Conservation (phyloP, 1,139 yeast species). For the Suhomyces taliae region DNA sequence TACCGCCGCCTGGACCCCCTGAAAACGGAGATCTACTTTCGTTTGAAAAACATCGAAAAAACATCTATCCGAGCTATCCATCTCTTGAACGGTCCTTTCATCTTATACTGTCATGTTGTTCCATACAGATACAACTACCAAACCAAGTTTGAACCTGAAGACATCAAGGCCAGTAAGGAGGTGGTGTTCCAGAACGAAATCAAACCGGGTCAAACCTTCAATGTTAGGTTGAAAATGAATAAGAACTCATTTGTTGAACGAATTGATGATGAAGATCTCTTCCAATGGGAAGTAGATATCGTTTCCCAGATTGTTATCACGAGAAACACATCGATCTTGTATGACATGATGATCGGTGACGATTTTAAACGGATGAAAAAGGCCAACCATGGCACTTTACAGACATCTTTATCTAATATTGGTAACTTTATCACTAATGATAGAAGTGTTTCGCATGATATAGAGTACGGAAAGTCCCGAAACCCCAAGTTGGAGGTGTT, state of each 20-base stretch:
- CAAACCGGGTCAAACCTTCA: constrained; percentile 64
- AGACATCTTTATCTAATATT: constrained; percentile 19
- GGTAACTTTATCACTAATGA: constrained; percentile 5
- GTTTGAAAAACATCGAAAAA: constrained; percentile 52
- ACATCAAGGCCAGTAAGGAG: constrained; percentile 26
- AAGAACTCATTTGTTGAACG: constrained; percentile 38
- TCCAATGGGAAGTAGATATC: constrained; percentile 24
- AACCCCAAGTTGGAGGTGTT: constrained; percentile 15
- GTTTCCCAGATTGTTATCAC: constrained; percentile 25
- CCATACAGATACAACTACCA: constrained; percentile 49
- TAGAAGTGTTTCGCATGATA: not conserved
- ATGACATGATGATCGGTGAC: constrained; percentile 26
- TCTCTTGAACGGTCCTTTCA: constrained; percentile 58
- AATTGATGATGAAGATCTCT: constrained; percentile 12
- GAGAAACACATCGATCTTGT: constrained; percentile 17
- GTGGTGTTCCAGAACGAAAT: constrained; percentile 43
- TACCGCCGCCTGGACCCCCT: constrained; percentile 24
- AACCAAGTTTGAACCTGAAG: constrained; percentile 28
- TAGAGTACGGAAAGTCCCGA: constrained; percentile 6
- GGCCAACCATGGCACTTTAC: constrained; percentile 28
- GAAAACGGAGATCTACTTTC: constrained; percentile 28
- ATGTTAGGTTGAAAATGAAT: constrained; percentile 45
- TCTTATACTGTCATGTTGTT: constrained; percentile 58
- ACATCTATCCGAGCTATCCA: constrained; percentile 55
- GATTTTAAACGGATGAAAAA: constrained; percentile 34